These are phyloP conservation scores for Polyporus tsugae DNA, from an alignment of 1,284 basidiomycete genomes.

Conservation along the genomic window DNA sequence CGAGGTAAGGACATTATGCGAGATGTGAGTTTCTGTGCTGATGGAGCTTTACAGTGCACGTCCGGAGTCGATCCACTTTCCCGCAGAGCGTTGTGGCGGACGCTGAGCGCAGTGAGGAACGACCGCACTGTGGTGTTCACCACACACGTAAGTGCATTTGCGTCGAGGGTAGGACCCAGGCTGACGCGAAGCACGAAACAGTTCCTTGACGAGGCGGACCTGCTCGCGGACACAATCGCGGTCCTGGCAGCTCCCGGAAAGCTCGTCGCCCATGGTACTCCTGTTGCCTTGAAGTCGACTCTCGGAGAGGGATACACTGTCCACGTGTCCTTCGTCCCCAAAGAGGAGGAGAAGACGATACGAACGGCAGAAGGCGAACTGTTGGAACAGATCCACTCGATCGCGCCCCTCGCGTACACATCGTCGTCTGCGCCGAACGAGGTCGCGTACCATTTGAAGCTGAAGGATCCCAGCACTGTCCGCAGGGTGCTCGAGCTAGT, in stretches of 20 bases:
- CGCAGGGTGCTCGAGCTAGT: constrained; percentile 64
- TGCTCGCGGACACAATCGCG: constrained; percentile 79
- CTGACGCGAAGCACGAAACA: constrained; percentile 36
- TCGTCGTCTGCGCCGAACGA: constrained; percentile 50
- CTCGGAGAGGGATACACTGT: constrained; percentile 78
- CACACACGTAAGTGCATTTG: constrained; percentile 60
- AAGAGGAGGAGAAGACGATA: constrained; percentile 39
- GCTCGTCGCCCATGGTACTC: constrained; percentile 75
- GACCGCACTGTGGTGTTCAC: constrained; percentile 74
- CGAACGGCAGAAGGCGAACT: constrained; percentile 44
- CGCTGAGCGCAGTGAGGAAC: constrained; percentile 70
- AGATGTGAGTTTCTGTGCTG: not conserved
- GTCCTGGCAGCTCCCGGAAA: constrained; percentile 81
- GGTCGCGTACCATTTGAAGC: constrained; percentile 62
- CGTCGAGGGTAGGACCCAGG: not conserved
- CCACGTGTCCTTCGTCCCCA: constrained; percentile 54
- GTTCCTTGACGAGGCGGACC: constrained; percentile 85
- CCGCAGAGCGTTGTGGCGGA: constrained; percentile 80
- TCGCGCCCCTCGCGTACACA: constrained; percentile 57
- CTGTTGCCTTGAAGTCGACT: constrained; percentile 75
- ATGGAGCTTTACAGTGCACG: constrained; percentile 56
- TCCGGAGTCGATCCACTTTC: constrained; percentile 85
- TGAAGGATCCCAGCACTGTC: constrained; percentile 62
- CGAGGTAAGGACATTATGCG: constrained; percentile 46
- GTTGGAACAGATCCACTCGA: constrained; percentile 50